Conservation (phyloP, 2,329 filamentous ascomycete genomes). For the Magnaporthiopsis poae region DNA sequence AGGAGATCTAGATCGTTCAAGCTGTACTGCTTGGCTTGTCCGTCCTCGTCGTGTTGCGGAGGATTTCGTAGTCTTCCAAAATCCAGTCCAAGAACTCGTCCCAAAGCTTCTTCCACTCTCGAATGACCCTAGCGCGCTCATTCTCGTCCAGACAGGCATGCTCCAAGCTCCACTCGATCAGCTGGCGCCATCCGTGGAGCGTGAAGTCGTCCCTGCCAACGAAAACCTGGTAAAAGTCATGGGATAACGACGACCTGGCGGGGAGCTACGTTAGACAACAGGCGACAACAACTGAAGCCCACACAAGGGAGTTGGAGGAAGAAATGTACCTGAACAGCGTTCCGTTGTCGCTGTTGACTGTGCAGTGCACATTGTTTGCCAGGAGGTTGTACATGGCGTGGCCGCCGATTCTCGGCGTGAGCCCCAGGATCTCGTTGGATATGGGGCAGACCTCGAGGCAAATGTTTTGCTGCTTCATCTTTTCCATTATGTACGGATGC, state of each 20-base stretch:
- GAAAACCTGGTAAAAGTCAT: slow-evolving; percentile 71
- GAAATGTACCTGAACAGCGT: slow-evolving; percentile 52
- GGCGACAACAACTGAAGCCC: no score
- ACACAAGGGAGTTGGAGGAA: not conserved
- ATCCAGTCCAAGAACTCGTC: slow-evolving; percentile 45
- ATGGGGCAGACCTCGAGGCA: slow-evolving; percentile 71
- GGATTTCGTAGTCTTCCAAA: slow-evolving; percentile 29
- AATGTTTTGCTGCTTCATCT: slow-evolving; percentile 53
- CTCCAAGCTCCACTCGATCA: slow-evolving; percentile 52
- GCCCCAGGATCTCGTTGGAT: slow-evolving; percentile 64
- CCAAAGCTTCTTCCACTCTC: slow-evolving; percentile 48
- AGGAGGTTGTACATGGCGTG: slow-evolving; percentile 60
- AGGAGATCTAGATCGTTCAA: not conserved
- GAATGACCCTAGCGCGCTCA: slow-evolving; percentile 34
- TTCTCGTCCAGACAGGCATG: slow-evolving; percentile 43
- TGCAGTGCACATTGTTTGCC: slow-evolving; percentile 64
- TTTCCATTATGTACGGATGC: slow-evolving; percentile 56
- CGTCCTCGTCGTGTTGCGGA: not conserved
- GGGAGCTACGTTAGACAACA: not conserved
- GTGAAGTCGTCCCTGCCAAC: slow-evolving; percentile 58
- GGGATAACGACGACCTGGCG: slow-evolving; percentile 57
- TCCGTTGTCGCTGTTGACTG: slow-evolving; percentile 65
- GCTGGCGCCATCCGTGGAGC: slow-evolving; percentile 61
- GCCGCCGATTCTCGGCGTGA: slow-evolving; percentile 54
- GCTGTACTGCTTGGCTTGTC: not conserved